Evolutionary conservation across 345 rosid genomes (phyloP).

Genomic region (Dipteronia dyeriana): DNA sequence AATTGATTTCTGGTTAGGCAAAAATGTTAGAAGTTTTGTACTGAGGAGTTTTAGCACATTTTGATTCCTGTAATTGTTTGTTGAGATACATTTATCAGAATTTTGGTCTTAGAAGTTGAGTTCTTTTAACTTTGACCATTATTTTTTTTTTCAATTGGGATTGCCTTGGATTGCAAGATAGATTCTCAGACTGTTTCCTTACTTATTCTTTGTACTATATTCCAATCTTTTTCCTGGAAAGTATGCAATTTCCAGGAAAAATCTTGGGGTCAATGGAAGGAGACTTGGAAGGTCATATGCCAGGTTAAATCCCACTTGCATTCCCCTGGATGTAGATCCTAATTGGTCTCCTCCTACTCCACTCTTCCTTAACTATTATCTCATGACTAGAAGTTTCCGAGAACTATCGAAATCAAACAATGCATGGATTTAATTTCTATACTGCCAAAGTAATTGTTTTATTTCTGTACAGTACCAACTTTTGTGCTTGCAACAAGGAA

Average conservation of each 20-base stretch:
- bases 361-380: no score
- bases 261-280: no score
- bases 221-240: neutral
- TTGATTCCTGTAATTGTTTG: neutral
- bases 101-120: neutral
- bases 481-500: neutral
- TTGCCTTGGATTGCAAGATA: neutral
- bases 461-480: neutral
- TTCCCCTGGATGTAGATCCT: neutral
- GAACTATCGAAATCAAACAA: neutral
- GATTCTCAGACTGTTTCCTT: neutral
- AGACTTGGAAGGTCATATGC: neutral
- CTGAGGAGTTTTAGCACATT: constrained; percentile 4
- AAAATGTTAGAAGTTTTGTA: constrained; percentile 1
- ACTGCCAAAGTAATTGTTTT: neutral
- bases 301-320: neutral
- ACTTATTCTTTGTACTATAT: neutral
- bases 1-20: no score
- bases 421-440: neutral
- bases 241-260: neutral
- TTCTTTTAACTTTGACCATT: neutral
- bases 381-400: neutral
- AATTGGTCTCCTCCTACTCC: no score
- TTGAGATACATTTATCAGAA: neutral
- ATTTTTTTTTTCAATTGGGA: neutral